Conservation (phyloP, 306 rosid genomes). For the Lotus japonicus region DNA sequence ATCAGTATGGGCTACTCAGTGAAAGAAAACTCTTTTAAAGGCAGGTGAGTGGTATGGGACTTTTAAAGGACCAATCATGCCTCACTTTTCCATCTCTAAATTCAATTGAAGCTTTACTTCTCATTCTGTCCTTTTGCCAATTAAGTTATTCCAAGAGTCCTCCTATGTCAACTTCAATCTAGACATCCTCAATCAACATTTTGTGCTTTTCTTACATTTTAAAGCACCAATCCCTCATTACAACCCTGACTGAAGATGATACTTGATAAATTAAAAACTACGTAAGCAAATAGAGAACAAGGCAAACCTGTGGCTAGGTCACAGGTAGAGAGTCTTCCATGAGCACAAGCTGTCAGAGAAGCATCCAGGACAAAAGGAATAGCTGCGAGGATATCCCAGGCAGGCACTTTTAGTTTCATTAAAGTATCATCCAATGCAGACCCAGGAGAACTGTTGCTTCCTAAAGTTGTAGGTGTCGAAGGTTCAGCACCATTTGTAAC, state of each 20-base stretch:
- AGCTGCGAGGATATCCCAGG: conserved; percentile 94
- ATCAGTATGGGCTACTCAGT: background rate
- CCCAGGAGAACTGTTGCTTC: conserved; percentile 54
- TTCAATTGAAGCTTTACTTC: background rate
- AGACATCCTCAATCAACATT: background rate
- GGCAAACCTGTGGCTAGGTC: conserved; percentile 79
- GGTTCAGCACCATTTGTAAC: conserved; percentile 50
- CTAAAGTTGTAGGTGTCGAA: conserved; percentile 52
- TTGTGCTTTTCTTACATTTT: background rate
- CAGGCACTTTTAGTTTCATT: conserved; percentile 74
- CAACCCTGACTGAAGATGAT: conserved; percentile 2
- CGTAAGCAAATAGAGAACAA: background rate
- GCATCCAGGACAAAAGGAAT: conserved; percentile 93
- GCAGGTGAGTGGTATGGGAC: too few relatives aligned
- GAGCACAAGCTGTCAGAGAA: conserved; percentile 84
- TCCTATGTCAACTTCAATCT: background rate
- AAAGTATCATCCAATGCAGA: conserved; percentile 56
- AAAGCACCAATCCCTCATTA: background rate
- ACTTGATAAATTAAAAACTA: background rate
- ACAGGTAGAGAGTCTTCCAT: conserved; percentile 80
- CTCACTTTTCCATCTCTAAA: background rate
- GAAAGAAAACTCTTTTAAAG: too few relatives aligned
- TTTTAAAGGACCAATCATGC: background rate
- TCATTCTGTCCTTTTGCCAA: background rate
- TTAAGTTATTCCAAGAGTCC: background rate